These are phyloP conservation scores for Paramyrothecium sp. DNA, from an alignment of 2,329 filamentous ascomycete species.

Conservation along the genomic window DNA sequence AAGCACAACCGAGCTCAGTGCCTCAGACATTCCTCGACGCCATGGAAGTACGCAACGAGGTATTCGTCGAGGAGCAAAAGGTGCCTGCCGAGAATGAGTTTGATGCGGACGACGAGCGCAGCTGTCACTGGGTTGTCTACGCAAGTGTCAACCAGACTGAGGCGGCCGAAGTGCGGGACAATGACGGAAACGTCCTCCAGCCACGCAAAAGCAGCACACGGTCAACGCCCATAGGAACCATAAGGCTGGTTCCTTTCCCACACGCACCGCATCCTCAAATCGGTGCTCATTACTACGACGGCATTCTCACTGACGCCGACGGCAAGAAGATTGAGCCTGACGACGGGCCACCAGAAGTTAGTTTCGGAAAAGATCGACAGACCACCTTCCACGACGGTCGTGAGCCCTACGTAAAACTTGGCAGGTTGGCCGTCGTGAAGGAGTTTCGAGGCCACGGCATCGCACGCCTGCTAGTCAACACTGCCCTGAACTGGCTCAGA, in stretches of 20 bases:
- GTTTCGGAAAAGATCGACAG: slow-evolving; percentile 35
- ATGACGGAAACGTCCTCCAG: slow-evolving; percentile 36
- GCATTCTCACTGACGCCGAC: slow-evolving; percentile 30
- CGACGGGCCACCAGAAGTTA: slow-evolving; percentile 7
- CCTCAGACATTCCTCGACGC: slow-evolving; percentile 60
- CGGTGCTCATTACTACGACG: slow-evolving; percentile 48
- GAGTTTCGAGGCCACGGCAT: slow-evolving; percentile 66
- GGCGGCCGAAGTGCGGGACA: slow-evolving; percentile 41
- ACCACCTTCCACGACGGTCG: slow-evolving; percentile 56
- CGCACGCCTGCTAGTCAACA: slow-evolving; percentile 63
- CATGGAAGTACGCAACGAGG: slow-evolving; percentile 59
- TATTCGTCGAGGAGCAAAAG: slow-evolving; percentile 61
- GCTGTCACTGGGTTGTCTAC: slow-evolving; percentile 89
- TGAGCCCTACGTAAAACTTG: slow-evolving; percentile 82
- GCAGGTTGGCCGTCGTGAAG: slow-evolving; percentile 69
- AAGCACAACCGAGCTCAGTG: slow-evolving; percentile 43
- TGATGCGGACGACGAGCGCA: slow-evolving; percentile 75
- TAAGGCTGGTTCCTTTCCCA: slow-evolving; percentile 80
- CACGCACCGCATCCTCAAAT: slow-evolving; percentile 62
- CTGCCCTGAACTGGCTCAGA: slow-evolving; percentile 66
- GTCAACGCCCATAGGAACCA: slow-evolving; percentile 63
- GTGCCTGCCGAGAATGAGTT: slow-evolving; percentile 68
- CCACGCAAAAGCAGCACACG: slow-evolving; percentile 43
- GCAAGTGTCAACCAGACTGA: slow-evolving; percentile 54
- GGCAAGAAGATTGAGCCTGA: not conserved